These are phyloP conservation scores for Eragrostis nindensis DNA, from an alignment of 176 grass and related monocot genomes.

Conservation along the genomic window DNA sequence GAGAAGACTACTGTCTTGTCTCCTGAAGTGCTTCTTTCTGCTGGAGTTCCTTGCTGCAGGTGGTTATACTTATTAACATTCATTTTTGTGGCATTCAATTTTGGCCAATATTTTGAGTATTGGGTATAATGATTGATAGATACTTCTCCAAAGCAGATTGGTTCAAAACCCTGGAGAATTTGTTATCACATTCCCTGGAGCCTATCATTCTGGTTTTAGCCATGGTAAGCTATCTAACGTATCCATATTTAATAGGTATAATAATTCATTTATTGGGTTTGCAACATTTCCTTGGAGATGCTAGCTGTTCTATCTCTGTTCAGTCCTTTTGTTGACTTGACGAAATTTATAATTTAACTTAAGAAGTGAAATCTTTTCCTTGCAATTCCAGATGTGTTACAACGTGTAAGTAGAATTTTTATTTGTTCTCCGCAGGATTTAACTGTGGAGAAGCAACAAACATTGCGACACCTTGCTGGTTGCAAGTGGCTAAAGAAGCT, in stretches of 20 bases:
- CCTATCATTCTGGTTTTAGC: slow-evolving; percentile 99
- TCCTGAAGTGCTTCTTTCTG: slow-evolving; percentile 89
- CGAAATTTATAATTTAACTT: slow-evolving; percentile 30
- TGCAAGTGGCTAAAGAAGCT: slow-evolving; percentile 97
- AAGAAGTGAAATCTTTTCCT: slow-evolving; percentile 18
- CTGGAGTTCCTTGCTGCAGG: slow-evolving; percentile 98
- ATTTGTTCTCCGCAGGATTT: slow-evolving; percentile 61
- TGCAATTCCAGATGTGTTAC: slow-evolving; percentile 29
- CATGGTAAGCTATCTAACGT: slow-evolving; percentile 69
- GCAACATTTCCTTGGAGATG: slow-evolving; percentile 19
- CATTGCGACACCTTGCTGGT: slow-evolving; percentile 95
- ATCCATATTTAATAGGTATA: slow-evolving; percentile 27
- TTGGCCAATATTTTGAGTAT: slow-evolving; percentile 52
- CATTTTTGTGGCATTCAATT: slow-evolving; percentile 35
- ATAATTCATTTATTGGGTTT: not conserved
- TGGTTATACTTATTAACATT: slow-evolving; percentile 49
- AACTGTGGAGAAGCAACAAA: slow-evolving; percentile 99
- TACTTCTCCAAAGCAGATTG: slow-evolving; percentile 83
- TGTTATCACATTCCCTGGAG: slow-evolving; percentile 98
- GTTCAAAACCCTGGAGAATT: slow-evolving; percentile 99
- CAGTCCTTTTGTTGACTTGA: slow-evolving; percentile 19
- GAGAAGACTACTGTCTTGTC: slow-evolving; percentile 98
- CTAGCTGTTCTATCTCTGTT: slow-evolving; percentile 44
- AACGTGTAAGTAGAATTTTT: slow-evolving; percentile 11
- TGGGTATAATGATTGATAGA: slow-evolving; percentile 62